Conservation (phyloP, 1,139 yeast species). For the Hemisphaericaspora lyxosophila region DNA sequence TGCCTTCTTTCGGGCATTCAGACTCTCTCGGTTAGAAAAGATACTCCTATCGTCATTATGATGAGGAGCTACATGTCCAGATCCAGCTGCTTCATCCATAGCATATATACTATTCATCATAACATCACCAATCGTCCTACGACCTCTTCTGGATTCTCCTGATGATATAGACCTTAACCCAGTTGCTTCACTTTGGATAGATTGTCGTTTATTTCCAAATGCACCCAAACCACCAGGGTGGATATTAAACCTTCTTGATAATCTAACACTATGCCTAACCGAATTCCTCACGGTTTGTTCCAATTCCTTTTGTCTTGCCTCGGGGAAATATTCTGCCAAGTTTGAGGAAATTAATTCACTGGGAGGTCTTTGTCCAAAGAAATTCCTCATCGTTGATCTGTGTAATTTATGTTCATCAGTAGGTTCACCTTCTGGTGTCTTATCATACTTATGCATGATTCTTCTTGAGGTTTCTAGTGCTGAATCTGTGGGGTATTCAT, state of each 20-base stretch:
- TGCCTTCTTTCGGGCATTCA: constrained; percentile 13
- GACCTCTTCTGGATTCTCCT: constrained; percentile 21
- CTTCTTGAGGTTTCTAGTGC: constrained; percentile 63
- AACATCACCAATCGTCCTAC: constrained; percentile 67
- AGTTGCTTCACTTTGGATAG: constrained; percentile 26
- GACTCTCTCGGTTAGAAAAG: constrained; percentile 11
- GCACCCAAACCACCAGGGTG: constrained; percentile 22
- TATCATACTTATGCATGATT: constrained; percentile 36
- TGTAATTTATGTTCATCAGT: neutral
- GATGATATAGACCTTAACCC: constrained; percentile 21
- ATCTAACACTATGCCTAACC: constrained; percentile 68
- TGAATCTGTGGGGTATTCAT: constrained; percentile 61
- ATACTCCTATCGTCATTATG: constrained; percentile 17
- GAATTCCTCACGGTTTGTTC: constrained; percentile 84
- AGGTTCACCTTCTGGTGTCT: neutral
- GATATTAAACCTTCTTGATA: constrained; percentile 43
- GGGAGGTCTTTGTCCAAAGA: constrained; percentile 91
- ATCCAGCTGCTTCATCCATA: constrained; percentile 49
- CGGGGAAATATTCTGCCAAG: constrained; percentile 89
- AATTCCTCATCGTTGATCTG: constrained; percentile 43
- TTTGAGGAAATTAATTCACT: constrained; percentile 89
- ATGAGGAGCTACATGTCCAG: neutral
- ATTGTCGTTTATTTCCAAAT: constrained; percentile 22
- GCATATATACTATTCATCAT: constrained; percentile 59
- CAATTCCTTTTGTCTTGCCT: constrained; percentile 68